phyloP scores from a whole-genome alignment of 805 yeast genomes.

The Nakazawaea ishiwadae region DNA sequence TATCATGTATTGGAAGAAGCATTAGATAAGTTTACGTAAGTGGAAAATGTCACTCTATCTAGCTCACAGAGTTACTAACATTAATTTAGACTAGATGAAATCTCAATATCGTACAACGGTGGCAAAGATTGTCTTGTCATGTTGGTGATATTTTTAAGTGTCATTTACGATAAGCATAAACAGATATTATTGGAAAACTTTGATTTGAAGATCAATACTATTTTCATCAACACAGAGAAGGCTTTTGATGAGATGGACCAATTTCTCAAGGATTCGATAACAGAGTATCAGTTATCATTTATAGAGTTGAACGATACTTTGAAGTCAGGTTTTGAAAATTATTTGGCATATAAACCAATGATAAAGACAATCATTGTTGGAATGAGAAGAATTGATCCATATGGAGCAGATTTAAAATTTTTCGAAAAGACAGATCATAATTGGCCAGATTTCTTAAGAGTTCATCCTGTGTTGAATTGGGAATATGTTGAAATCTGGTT shows the following conservation, averaged over 20 bases:
- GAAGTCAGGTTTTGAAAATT: conserved; percentile 66
- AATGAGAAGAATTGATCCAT: conserved; percentile 84
- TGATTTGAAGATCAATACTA: conserved; percentile 42
- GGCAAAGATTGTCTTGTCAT: conserved; percentile 96
- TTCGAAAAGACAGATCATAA: conserved; percentile 79
- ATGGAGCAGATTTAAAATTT: conserved; percentile 51
- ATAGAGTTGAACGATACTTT: conserved; percentile 39
- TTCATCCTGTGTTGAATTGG: conserved; percentile 92
- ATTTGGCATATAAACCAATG: conserved; percentile 44
- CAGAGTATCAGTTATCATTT: conserved; percentile 49
- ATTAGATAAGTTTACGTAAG: conserved; percentile 9
- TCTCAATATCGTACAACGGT: conserved; percentile 88
- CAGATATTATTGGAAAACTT: conserved; percentile 17
- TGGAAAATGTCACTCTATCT: background rate
- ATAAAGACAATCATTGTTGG: conserved; percentile 84
- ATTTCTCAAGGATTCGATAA: conserved; percentile 56
- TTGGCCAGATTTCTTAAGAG: conserved; percentile 84
- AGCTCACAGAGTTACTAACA: too few species aligned
- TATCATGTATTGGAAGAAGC: conserved; percentile 8
- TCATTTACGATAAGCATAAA: conserved; percentile 23
- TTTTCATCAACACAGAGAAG: conserved; percentile 70
- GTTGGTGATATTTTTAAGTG: conserved; percentile 69
- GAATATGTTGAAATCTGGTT: conserved; percentile 80
- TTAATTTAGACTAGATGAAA: conserved; percentile 31
- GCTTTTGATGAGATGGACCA: conserved; percentile 67